Conservation (phyloP, 2,329 filamentous ascomycete genomes). For the Alternaria sp. region DNA sequence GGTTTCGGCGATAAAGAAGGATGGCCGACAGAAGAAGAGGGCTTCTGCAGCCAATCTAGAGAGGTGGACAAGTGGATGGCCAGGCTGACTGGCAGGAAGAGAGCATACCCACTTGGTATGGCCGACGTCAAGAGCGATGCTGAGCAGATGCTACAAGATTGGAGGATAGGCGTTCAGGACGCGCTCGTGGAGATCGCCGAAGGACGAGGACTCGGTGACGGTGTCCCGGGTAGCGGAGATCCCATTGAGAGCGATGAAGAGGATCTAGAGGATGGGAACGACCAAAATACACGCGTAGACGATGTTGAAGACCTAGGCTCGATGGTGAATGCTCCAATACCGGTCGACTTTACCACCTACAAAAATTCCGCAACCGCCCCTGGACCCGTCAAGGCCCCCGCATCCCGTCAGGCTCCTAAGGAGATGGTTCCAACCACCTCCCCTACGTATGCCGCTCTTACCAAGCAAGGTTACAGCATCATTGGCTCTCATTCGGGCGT, state of each 20-base stretch:
- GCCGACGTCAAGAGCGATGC: constrained; percentile 83
- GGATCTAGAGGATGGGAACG: constrained; percentile 56
- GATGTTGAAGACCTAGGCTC: constrained; percentile 85
- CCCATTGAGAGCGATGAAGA: constrained; percentile 83
- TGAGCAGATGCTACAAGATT: constrained; percentile 72
- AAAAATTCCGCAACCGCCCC: constrained; percentile 56
- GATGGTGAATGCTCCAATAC: constrained; percentile 65
- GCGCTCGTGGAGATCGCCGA: constrained; percentile 66
- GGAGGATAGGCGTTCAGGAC: constrained; percentile 76
- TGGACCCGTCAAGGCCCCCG: constrained; percentile 59
- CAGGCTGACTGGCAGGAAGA: constrained; percentile 84
- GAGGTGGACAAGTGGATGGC: constrained; percentile 96
- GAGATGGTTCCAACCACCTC: constrained; percentile 95
- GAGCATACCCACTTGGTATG: constrained; percentile 87
- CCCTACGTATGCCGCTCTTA: constrained; percentile 85
- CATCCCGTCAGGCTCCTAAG: constrained; percentile 57
- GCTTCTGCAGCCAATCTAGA: constrained; percentile 91
- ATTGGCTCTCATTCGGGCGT: constrained; percentile 95
- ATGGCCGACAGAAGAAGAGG: constrained; percentile 89
- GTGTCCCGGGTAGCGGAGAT: constrained; percentile 81
- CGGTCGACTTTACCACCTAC: constrained; percentile 86
- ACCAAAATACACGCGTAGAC: constrained; percentile 59
- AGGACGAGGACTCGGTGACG: constrained; percentile 64
- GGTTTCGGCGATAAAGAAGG: constrained; percentile 90
- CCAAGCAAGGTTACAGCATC: constrained; percentile 95